Base-by-base conservation (phyloP, 163 green algal species). In the Scenedesmus sp. region DNA sequence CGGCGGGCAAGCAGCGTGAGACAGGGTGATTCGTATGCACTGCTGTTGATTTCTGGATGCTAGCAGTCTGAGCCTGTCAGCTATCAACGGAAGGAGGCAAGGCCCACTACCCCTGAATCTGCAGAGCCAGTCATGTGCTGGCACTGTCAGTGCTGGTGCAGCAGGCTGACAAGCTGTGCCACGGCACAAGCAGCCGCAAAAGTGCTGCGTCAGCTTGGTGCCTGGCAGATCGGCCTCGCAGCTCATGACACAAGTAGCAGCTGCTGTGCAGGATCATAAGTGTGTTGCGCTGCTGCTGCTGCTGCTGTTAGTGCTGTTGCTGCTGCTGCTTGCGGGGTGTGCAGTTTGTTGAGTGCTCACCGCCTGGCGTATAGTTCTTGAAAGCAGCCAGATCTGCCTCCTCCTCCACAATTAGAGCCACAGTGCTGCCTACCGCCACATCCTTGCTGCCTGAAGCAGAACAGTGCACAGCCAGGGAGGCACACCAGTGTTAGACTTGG, bases 371-470 rank as follows among this genome's bases (percentile, higher is more conserved):
- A 82, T 94, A 96, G 56, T 95, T 87, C 0, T 94, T 94, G 88
- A 96, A 94, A 1, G 92, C 92, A 4, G 92, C 94, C 57, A 99
- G 84, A 70, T 97, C 93, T 0, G 74, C 94, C 77, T 96, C 94
- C 70, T 99, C 97, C 88, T 99, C 97, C 60, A 98, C 97, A 13
- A 99, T 88, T n/a, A 99, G 94, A 2, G 96, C 97, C 20, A 99
- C 95, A 34, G 95, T 84, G 7, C 91, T 94, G 56, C 97, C 97
- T 15, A 99, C 97, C 12, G 94, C 82, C 7, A 99, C 93, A 89
- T 98, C 95, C 64, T 96, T 94, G 6, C 95, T 88, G 1, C 97
- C 97, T 83, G 93, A 94, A 26, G 96, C 82, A 66, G 97, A 89
- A 52, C 97, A 1, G 87, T 0, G 54, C 18, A 57, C 34, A n/a